Conservation (phyloP, 129 eudicot species). For the Centrapalus pauciflorus region DNA sequence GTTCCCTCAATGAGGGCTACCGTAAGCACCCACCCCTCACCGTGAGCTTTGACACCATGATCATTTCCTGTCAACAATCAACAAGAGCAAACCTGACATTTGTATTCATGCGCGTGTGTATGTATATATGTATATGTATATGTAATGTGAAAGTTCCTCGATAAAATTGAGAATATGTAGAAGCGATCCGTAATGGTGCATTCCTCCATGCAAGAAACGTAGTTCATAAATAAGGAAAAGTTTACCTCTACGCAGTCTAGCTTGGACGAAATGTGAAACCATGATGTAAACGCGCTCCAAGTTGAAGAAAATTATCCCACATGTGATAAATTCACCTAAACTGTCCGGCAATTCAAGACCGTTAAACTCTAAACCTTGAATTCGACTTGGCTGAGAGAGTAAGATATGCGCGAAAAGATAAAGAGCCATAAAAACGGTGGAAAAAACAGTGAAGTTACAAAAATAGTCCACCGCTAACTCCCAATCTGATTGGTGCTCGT, state of each 20-base stretch:
- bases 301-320: slow-evolving; percentile 58
- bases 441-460: slow-evolving; percentile 66
- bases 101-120: neutral
- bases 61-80: slow-evolving; percentile 63
- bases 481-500: slow-evolving; percentile 69
- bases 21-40: slow-evolving; percentile 99
- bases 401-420: slow-evolving; percentile 61
- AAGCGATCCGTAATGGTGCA: too few relatives aligned
- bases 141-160: too few relatives aligned
- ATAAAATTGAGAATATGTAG: too few relatives aligned
- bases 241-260: slow-evolving; percentile 65
- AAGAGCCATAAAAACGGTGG: slow-evolving; percentile 45
- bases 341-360: slow-evolving; percentile 90
- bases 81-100: neutral
- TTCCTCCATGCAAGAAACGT: too few relatives aligned
- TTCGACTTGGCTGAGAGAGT: slow-evolving; percentile 33
- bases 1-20: slow-evolving; percentile 76
- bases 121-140: neutral
- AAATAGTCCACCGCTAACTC: slow-evolving; percentile 56
- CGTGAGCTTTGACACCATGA: slow-evolving; percentile 90
- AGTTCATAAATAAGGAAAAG: neutral
- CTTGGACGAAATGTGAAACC: slow-evolving; percentile 73
- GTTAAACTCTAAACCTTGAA: slow-evolving; percentile 66
- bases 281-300: slow-evolving; percentile 68
- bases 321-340: slow-evolving; percentile 69